Evolutionary conservation across 169 alveolate genomes (phyloP), one percentile per base, ranked within the genome.

Genomic region (Theileria annulata): DNA sequence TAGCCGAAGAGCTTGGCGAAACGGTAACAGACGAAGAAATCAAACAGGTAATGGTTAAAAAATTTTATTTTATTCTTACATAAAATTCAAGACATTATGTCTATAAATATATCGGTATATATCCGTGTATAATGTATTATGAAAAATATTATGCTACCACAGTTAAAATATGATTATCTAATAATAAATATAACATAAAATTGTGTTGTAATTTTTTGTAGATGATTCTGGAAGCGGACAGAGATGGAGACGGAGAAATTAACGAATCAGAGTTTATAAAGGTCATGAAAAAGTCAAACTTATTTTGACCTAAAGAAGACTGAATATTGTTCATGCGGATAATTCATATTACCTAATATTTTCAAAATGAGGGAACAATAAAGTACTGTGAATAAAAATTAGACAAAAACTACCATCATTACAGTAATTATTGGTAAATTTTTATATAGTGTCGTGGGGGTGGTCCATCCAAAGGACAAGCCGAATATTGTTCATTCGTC

Each of bases 221-320:
- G 95, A 98, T 98, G 99, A 97, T 98, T 54, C 98, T 96, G 77
- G 99, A 97, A 91, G 99, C 99, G 13, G 99, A 98, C 77, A 91
- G 98, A 68, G 99, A 97, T 80, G 99, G 98, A 63, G 99, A 97
- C 83, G 99, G 99, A 10, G 99, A 95, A 74, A 94, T 98, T 59
- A 95, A 94, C 84, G 99, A 97, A 77, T 98, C 97, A 71, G 99
- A 98, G 80, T 98, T 98, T 88, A 90, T 96, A 69, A 96, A 98
- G 77, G 97, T 98, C 59, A 98, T 98, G 99, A 96, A 95, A 86
- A 97, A 98, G 91, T 96, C 99, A 42, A 97, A 95, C 78, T 87
- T 98, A 71, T 97, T 96, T 80, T 96, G 81, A 86, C 33, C 10
- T 10, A n/a, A 56, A 56, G 28, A 42, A 42, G 51, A 42, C 51